These are phyloP conservation scores for Metarhizium sp. DNA, from an alignment of 2,329 filamentous ascomycete species.

Conservation along the genomic window DNA sequence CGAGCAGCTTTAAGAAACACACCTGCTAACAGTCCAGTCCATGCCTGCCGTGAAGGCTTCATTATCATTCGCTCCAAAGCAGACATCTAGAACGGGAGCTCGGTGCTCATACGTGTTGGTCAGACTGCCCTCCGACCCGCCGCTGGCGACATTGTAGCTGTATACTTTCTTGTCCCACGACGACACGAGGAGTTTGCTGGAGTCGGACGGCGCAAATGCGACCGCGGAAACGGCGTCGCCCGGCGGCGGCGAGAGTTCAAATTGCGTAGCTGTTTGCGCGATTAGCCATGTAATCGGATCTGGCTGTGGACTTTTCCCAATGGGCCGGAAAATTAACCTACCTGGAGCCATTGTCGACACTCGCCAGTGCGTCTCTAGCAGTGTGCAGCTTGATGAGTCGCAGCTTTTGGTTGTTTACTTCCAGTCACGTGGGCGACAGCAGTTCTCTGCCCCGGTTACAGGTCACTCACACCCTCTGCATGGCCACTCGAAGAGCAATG, in stretches of 20 bases:
- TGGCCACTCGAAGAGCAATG: no score
- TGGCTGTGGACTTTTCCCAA: not conserved
- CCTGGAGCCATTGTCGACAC: conserved; percentile 30
- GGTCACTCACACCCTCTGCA: no score
- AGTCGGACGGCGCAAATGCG: conserved; percentile 71
- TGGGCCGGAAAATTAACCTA: conserved; percentile 13
- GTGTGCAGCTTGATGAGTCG: not conserved
- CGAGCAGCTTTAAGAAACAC: not conserved
- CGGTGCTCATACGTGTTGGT: conserved; percentile 69
- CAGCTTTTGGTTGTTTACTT: conserved; percentile 25
- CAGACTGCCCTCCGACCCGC: conserved; percentile 45
- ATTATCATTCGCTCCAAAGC: conserved; percentile 74
- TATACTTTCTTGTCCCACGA: conserved; percentile 94
- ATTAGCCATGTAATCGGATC: not conserved
- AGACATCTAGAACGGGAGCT: conserved; percentile 82
- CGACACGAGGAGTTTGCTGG: conserved; percentile 71
- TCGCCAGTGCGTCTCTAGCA: not conserved
- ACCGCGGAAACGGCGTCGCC: conserved; percentile 80
- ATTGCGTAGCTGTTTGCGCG: conserved; percentile 52
- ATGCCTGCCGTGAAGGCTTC: conserved; percentile 81
- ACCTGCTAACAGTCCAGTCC: conserved; percentile 79
- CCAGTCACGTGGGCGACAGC: conserved; percentile 25
- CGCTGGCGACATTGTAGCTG: conserved; percentile 66
- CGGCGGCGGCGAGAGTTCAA: conserved; percentile 73
- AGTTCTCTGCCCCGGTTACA: not conserved